Conservation (phyloP, 164 flowering plant genomes). For the Magnolia sinica region DNA sequence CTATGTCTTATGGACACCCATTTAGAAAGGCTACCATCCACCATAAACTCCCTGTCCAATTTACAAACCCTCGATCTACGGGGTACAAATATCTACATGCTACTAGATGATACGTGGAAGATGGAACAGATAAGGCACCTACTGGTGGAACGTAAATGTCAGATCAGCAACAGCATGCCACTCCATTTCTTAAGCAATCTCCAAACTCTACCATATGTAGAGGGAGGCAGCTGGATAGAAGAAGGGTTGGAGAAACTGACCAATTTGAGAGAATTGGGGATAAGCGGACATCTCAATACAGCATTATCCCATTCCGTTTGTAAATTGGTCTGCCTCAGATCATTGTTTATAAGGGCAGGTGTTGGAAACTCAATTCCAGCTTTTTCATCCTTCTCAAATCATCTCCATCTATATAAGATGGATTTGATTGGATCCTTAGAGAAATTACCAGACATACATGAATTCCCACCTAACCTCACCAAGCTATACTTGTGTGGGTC, state of each 20-base stretch:
- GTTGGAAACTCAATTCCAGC: not conserved
- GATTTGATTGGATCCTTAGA: conserved; percentile 10
- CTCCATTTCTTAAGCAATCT: conserved; percentile 11
- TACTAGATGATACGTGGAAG: conserved; percentile 13
- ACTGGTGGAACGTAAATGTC: not conserved
- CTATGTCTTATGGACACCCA: not conserved
- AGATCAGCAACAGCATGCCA: not conserved
- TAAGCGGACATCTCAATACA: not conserved
- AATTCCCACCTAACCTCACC: conserved; percentile 18
- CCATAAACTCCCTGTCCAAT: conserved; percentile 15
- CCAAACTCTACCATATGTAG: conserved; percentile 12
- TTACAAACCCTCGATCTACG: conserved; percentile 21
- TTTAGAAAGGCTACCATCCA: conserved; percentile 7
- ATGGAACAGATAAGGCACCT: conserved; percentile 20
- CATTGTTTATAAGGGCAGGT: not conserved
- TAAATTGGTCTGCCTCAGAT: not conserved
- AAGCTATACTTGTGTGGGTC: conserved; percentile 4
- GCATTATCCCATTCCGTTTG: not conserved
- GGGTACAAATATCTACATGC: not conserved
- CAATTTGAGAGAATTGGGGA: conserved; percentile 8
- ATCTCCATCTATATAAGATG: conserved; percentile 8
- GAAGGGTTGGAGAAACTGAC: conserved; percentile 6
- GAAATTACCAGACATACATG: conserved; percentile 2
- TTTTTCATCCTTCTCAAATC: not conserved
- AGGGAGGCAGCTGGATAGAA: not conserved